Conservation (phyloP, 2,329 filamentous ascomycete genomes). For the Metarhizium brunneum region DNA sequence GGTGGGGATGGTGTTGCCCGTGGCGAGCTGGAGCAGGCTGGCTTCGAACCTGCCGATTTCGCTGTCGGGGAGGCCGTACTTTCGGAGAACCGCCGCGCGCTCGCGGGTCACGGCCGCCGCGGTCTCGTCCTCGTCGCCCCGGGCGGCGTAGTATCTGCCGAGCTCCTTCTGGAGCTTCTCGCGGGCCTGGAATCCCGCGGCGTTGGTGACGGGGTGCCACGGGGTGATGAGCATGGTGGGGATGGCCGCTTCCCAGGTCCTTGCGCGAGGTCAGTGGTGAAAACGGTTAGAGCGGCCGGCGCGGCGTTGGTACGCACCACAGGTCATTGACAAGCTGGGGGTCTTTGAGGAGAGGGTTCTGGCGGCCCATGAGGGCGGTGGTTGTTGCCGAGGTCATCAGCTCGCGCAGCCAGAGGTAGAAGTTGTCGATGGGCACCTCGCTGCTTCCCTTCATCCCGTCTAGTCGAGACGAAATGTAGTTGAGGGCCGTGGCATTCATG, state of each 20-base stretch:
- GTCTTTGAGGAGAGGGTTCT: slow-evolving; percentile 18
- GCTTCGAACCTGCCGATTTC: slow-evolving; percentile 22
- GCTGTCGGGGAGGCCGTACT: slow-evolving; percentile 16
- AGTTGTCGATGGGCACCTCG: slow-evolving; percentile 5
- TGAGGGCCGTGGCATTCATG: too few species aligned
- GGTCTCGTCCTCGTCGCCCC: slow-evolving; percentile 14
- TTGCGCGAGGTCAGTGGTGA: background rate
- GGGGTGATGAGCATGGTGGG: slow-evolving; percentile 18
- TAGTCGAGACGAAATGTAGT: too few species aligned
- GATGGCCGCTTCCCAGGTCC: slow-evolving; percentile 17
- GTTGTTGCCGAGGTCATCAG: slow-evolving; percentile 28
- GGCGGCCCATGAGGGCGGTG: slow-evolving; percentile 30
- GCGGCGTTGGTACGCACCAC: too few species aligned
- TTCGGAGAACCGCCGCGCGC: slow-evolving; percentile 17
- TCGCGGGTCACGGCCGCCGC: slow-evolving; percentile 19
- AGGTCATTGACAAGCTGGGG: too few species aligned
- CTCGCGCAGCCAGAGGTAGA: slow-evolving; percentile 25
- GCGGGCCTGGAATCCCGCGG: slow-evolving; percentile 15
- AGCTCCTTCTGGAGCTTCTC: slow-evolving; percentile 15
- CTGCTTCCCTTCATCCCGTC: background rate
- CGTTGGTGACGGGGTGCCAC: slow-evolving; percentile 15
- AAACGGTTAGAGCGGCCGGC: too few species aligned
- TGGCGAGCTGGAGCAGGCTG: slow-evolving; percentile 19
- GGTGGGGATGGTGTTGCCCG: slow-evolving; percentile 27
- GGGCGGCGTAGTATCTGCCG: slow-evolving; percentile 19